Conservation (phyloP, 192 early-diverging fungal genomes). For the Backusella tuberculispora region DNA sequence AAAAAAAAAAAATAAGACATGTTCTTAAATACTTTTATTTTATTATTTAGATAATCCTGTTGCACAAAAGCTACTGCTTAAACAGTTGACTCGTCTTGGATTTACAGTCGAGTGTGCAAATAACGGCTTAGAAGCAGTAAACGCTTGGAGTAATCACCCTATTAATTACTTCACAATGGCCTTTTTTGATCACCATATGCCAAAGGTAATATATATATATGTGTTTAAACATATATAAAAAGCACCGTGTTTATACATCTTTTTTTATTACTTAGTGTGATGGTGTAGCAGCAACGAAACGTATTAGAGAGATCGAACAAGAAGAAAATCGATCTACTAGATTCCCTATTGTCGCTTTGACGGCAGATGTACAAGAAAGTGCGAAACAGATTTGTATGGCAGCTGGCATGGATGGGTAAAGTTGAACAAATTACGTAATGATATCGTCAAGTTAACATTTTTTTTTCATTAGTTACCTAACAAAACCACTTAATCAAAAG, state of each 20-base stretch:
- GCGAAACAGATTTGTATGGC: slow-evolving; percentile 48
- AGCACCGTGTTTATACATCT: background rate
- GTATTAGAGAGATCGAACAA: slow-evolving; percentile 45
- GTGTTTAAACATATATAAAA: too few relatives aligned
- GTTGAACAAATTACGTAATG: background rate
- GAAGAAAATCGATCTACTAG: slow-evolving; percentile 36
- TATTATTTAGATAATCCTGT: slow-evolving; percentile 45
- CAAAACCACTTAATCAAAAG: slow-evolving; percentile 27
- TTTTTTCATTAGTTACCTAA: slow-evolving; percentile 19
- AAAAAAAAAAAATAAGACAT: background rate
- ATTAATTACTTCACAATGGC: slow-evolving; percentile 48
- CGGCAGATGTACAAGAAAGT: slow-evolving; percentile 55
- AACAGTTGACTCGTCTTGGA: slow-evolving; percentile 49
- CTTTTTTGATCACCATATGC: slow-evolving; percentile 62
- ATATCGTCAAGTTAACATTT: background rate
- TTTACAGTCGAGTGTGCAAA: slow-evolving; percentile 53
- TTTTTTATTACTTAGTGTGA: slow-evolving; percentile 34
- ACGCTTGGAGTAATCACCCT: slow-evolving; percentile 44
- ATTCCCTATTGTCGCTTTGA: slow-evolving; percentile 50
- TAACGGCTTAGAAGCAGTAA: slow-evolving; percentile 52
- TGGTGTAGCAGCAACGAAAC: slow-evolving; percentile 56
- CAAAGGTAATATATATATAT: slow-evolving; percentile 28
- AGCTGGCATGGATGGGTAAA: slow-evolving; percentile 55
- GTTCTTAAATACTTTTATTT: background rate
- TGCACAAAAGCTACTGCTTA: slow-evolving; percentile 50